phyloP scores from a whole-genome alignment of 805 yeast species.

The Teunomyces aglyptinius region DNA sequence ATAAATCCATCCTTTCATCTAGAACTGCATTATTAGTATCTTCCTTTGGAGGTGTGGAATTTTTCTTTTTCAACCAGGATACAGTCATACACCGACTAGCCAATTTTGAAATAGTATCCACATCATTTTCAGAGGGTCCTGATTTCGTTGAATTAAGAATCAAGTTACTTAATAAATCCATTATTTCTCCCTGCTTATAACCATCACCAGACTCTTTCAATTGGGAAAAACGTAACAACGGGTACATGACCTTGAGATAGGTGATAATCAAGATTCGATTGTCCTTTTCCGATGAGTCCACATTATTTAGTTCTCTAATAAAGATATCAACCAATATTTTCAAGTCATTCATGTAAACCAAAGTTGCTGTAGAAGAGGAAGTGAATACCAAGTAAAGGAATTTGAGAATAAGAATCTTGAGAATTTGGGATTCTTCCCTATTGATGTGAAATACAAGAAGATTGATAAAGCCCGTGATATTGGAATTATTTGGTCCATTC shows the following conservation, averaged over 20 bases:
- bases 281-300: constrained; percentile 58
- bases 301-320: constrained; percentile 71
- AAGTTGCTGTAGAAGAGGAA: constrained; percentile 57
- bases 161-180: constrained; percentile 50
- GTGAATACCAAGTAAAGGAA: constrained; percentile 73
- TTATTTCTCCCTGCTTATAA: constrained; percentile 58
- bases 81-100: constrained; percentile 34
- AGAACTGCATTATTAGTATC: neutral
- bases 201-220: constrained; percentile 45
- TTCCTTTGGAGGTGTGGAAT: neutral
- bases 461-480: constrained; percentile 66
- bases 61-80: constrained; percentile 24
- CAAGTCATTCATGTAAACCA: constrained; percentile 79
- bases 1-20: constrained; percentile 7
- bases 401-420: constrained; percentile 78
- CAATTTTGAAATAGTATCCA: constrained; percentile 26
- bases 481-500: constrained; percentile 10
- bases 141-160: constrained; percentile 18
- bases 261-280: constrained; percentile 47
- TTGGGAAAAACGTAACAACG: constrained; percentile 66
- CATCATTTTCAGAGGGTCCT: constrained; percentile 8
- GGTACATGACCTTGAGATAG: constrained; percentile 71
- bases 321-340: constrained; percentile 82
- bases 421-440: constrained; percentile 65
- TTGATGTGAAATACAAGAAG: constrained; percentile 63